These are phyloP conservation scores for Penicillium freii DNA, from an alignment of 2,329 filamentous ascomycete genomes.

Conservation along the genomic window DNA sequence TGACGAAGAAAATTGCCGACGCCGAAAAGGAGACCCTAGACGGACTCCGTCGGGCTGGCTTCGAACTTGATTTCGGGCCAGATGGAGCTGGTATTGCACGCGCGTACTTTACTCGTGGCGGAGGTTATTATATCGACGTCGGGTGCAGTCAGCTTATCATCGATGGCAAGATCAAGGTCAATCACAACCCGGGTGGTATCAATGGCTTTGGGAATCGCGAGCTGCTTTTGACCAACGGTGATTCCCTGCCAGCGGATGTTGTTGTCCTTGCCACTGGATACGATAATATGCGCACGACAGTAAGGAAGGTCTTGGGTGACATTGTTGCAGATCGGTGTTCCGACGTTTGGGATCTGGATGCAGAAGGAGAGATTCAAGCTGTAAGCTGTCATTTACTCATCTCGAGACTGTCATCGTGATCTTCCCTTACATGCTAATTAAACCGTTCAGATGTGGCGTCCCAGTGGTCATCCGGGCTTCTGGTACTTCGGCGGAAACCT, in stretches of 20 bases:
- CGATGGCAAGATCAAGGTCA: slow-evolving; percentile 61
- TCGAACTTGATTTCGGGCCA: slow-evolving; percentile 42
- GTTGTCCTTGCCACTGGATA: slow-evolving; percentile 65
- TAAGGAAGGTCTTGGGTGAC: slow-evolving; percentile 61
- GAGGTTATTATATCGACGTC: slow-evolving; percentile 61
- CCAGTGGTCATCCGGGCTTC: slow-evolving; percentile 61
- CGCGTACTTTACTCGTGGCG: slow-evolving; percentile 50
- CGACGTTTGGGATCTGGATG: slow-evolving; percentile 62
- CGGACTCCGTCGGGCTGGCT: slow-evolving; percentile 49
- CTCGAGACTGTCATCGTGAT: not conserved
- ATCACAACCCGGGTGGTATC: slow-evolving; percentile 56
- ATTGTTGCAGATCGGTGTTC: slow-evolving; percentile 57
- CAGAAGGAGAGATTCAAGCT: slow-evolving; percentile 54
- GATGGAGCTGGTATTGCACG: slow-evolving; percentile 44
- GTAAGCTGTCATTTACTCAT: slow-evolving; percentile 22
- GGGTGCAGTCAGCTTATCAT: slow-evolving; percentile 55
- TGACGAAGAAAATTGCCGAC: slow-evolving; percentile 43
- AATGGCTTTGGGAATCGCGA: slow-evolving; percentile 49
- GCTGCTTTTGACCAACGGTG: slow-evolving; percentile 54
- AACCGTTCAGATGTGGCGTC: slow-evolving; percentile 48
- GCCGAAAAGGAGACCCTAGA: slow-evolving; percentile 47
- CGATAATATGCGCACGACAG: slow-evolving; percentile 65
- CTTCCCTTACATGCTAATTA: not conserved
- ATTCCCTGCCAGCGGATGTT: slow-evolving; percentile 59
- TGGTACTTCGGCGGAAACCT: slow-evolving; percentile 68